These are phyloP conservation scores for Dendrothele bispora DNA, from an alignment of 768 basidiomycete genomes.

Conservation along the genomic window DNA sequence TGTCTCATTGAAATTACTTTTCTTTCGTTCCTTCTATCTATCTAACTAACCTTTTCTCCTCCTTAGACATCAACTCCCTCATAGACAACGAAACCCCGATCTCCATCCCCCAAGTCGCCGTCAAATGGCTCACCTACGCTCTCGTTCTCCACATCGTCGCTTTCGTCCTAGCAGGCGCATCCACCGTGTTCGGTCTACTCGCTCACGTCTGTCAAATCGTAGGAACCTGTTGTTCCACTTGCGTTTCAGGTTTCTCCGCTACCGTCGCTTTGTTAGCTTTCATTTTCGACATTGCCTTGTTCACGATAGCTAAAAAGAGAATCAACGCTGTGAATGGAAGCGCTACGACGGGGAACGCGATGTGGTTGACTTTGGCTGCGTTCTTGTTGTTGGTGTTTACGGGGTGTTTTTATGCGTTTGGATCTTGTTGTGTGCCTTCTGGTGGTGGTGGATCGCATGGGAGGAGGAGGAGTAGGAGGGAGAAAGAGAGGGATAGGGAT, in stretches of 20 bases:
- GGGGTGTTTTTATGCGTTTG: constrained; percentile 82
- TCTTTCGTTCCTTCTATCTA: too few species aligned
- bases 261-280: constrained; percentile 80
- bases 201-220: constrained; percentile 86
- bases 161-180: constrained; percentile 68
- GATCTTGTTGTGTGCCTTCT: constrained; percentile 88
- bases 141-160: constrained; percentile 92
- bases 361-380: constrained; percentile 88
- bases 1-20: constrained; percentile 8
- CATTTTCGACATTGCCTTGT: constrained; percentile 88
- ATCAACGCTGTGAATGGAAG: constrained; percentile 78
- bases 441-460: constrained; percentile 45
- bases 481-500: constrained; percentile 35
- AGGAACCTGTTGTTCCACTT: constrained; percentile 80
- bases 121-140: constrained; percentile 95
- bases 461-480: constrained; percentile 42
- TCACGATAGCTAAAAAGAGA: constrained; percentile 83
- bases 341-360: constrained; percentile 81
- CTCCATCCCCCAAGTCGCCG: constrained; percentile 75
- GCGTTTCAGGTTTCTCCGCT: constrained; percentile 78
- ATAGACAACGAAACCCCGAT: constrained; percentile 66
- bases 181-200: constrained; percentile 80
- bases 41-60: too few species aligned
- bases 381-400: constrained; percentile 89
- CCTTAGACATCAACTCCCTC: constrained; percentile 81